Base-by-base conservation (phyloP, 345 rosid species). In the Corchorus olitorius region DNA sequence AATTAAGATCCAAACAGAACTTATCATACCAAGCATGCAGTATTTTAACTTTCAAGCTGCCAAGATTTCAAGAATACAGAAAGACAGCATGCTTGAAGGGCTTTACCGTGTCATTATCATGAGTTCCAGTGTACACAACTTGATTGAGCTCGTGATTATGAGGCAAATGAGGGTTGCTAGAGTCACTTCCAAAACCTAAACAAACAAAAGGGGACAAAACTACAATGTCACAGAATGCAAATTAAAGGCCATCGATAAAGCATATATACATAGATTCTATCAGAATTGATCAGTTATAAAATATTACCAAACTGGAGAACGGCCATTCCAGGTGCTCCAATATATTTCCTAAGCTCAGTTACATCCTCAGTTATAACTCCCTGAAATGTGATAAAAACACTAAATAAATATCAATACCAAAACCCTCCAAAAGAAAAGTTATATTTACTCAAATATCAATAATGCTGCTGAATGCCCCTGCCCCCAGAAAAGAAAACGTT, bases 341-440 rank as follows among this genome's bases (percentile, higher is more conserved):
- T 93, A n/a, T 89, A 86, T 84, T 87, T 92, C 83, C 99, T 88
- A 58, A 95, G 91, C 76, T 87, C 80, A 79, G 89, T 91, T 46
- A 95, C 99, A 86, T 95, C 99, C 80, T 92, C 87, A 16, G 98
- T 95, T 80, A 95, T 93, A 77, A 95, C 98, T 72, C 99, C 99
- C 99, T 95, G 86, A 65, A 55, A 70, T 37, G 19, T 49, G 60
- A 61, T 16, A 19, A 70, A 45, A 45, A 45, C 8, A 7, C 48
- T 45, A 45, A 1, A 45, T 8, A 45, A 45, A 9, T 45, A 45
- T 45, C 8, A 45, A 45, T 45, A 45, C 7, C 1, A 45, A 45
- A 45, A 7, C 48, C 48, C 48, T 45, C 45, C 48, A 70, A 17
- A 64, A 64, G 27, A 37, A 48, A 64, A 64, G 14, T 8, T 39